phyloP scores from a whole-genome alignment of 2,329 filamentous ascomycete genomes.

The Aspergillus aculeatinus region DNA sequence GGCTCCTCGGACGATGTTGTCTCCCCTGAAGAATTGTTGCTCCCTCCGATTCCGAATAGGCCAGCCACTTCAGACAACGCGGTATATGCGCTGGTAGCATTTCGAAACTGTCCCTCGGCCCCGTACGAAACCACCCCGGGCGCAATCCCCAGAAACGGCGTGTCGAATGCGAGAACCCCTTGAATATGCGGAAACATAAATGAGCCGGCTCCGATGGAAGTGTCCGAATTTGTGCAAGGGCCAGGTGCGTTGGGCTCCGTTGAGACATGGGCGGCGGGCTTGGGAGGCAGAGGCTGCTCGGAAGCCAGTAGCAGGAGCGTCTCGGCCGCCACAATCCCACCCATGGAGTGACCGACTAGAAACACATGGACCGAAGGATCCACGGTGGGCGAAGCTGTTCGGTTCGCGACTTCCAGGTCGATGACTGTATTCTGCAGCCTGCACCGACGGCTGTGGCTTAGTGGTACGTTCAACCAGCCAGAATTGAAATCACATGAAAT shows the following conservation, averaged over 20 bases:
- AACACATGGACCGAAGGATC: conserved; percentile 81
- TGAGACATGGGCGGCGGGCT: conserved; percentile 28
- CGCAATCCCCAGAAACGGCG: conserved; percentile 67
- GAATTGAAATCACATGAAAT: background rate
- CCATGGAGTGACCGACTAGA: conserved; percentile 85
- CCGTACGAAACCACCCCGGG: conserved; percentile 52
- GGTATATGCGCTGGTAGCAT: conserved; percentile 68
- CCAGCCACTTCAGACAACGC: conserved; percentile 63
- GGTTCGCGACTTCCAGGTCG: conserved; percentile 82
- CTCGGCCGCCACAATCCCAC: conserved; percentile 91
- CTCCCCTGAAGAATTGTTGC: conserved; percentile 23
- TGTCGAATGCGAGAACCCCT: conserved; percentile 89
- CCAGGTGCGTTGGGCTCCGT: conserved; percentile 6
- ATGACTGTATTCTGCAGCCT: conserved; percentile 91
- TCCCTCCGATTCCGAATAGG: conserved; percentile 64
- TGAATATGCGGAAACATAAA: conserved; percentile 94
- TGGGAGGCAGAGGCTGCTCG: conserved; percentile 55
- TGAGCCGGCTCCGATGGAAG: conserved; percentile 30
- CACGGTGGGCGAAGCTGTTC: conserved; percentile 77
- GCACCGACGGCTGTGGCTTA: background rate
- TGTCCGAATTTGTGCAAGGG: conserved; percentile 3
- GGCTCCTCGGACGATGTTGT: conserved; percentile 12
- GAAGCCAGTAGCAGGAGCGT: conserved; percentile 73
- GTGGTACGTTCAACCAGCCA: background rate
- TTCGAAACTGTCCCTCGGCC: conserved; percentile 82